Base-by-base conservation (phyloP, 164 flowering plant genomes). In the Piper longum region DNA sequence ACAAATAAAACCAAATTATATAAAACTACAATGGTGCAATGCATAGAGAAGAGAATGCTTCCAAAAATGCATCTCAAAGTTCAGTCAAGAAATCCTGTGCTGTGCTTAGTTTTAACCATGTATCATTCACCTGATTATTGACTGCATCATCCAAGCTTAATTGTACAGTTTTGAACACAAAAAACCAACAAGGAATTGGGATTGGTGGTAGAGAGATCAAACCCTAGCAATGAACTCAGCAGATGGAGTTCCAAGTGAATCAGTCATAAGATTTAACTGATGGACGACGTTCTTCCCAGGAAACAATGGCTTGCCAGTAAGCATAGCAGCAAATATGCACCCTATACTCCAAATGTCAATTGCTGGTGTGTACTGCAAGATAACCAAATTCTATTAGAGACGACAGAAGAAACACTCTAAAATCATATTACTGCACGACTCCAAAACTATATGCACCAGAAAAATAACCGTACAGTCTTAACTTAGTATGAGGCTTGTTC, bases 301-400 rank as follows among this genome's bases (percentile, higher is more conserved):
- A 74, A 88, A 88, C 73, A 88, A 70, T 41, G 96, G 96, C 63
- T 81, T 83, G 54, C 89, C 89, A 4, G 77, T 77, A 14, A 88
- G 74, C 87, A 86, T 75, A 75, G 86, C 96, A 5, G 91, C 91
- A 82, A 88, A 88, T 73, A 88, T 88, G 63, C 96, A 88, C 64
- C 96, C 96, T 74, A 86, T 81, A 79, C 96, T 86, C 96, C 96
- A 88, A 16, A 86, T 84, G 72, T 86, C 96, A 74, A 88, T 77
- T 63, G 88, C 91, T 65, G 96, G 96, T 13, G 96, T 88, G 72
- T 86, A 88, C 98, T 91, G 92, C 79, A 79, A 66, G 72, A 70
- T 16, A 13, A 41, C 26, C 14, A 41, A 17, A 41, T 60, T 40
- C 8, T 19, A n/a, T 62, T 44, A 40, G 52, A 1, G 14, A 48